These are phyloP conservation scores for Brettanomyces naardenensis DNA, from an alignment of 805 yeast genomes.

Conservation along the genomic window DNA sequence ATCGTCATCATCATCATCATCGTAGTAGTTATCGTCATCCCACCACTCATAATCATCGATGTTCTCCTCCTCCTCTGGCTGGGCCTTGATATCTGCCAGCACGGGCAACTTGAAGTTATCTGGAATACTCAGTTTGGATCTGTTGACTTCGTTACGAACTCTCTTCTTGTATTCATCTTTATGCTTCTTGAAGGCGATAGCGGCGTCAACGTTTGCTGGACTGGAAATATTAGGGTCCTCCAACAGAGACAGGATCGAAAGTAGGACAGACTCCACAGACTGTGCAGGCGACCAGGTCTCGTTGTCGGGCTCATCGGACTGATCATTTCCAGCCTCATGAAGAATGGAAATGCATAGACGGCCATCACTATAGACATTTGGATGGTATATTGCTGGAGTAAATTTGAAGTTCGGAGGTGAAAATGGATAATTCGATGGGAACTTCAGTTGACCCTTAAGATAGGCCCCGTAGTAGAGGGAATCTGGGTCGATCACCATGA, in stretches of 20 bases:
- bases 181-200: slow-evolving; percentile 85
- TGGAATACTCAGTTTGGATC: slow-evolving; percentile 81
- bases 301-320: slow-evolving; percentile 85
- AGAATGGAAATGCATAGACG: slow-evolving; percentile 87
- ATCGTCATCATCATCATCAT: slow-evolving; percentile 25
- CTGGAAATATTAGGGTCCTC: slow-evolving; percentile 92
- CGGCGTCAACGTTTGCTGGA: slow-evolving; percentile 97
- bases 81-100: slow-evolving; percentile 39
- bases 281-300: slow-evolving; percentile 97
- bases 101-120: slow-evolving; percentile 78
- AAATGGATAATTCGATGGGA: slow-evolving; percentile 87
- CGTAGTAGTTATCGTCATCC: slow-evolving; percentile 26
- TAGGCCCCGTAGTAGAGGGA: slow-evolving; percentile 92
- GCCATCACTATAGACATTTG: slow-evolving; percentile 93
- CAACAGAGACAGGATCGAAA: slow-evolving; percentile 80
- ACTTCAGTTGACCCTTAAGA: slow-evolving; percentile 86
- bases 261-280: slow-evolving; percentile 86
- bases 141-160: slow-evolving; percentile 73
- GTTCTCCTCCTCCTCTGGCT: slow-evolving; percentile 18
- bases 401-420: slow-evolving; percentile 90
- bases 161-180: slow-evolving; percentile 71
- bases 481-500: slow-evolving; percentile 85
- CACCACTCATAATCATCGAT: slow-evolving; percentile 27
- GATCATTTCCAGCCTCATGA: slow-evolving; percentile 81
- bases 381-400: slow-evolving; percentile 93